Base-by-base conservation (phyloP, 768 basidiomycete species). In the Mycena sanguinolenta region DNA sequence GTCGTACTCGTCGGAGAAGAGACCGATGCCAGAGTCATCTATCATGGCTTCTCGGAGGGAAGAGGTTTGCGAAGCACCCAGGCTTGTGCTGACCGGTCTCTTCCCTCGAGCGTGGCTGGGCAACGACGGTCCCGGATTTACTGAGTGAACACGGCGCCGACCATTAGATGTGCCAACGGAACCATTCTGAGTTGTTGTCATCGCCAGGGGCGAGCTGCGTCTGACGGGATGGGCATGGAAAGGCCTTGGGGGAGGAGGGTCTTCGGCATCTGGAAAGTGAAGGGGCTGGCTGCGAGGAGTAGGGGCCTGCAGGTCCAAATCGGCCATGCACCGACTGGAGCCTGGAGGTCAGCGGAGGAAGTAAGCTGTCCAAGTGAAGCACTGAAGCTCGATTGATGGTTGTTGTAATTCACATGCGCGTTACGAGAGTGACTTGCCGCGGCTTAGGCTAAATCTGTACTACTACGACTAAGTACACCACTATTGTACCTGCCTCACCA, bases 1-100 rank as follows among this genome's bases (percentile, higher is more conserved):
- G 76, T 94, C 91, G 76, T 93, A 94, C 79, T 94, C 93, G 70
- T 94, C 89, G 0, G 92, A 91, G 79, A 93, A 91, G 36, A 81
- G 79, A 27, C 77, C 78, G 19, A 82, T 81, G 67, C 80, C 82
- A 59, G 82, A 82, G 65, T 84, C 82, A 55, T 73, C 72, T n/a
- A 66, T 52, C 46, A 59, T 67, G n/a, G 55, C 73, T 65, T 67
- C 78, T 73, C n/a, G 68, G 36, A 63, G 80, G 76, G 57, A 69
- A 64, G 63, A 28, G 52, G 64, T 34, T 16, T 49, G 36, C 10
- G 69, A 71, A 59, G 59, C 14, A 23, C 62, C 65, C 38, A 73
- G 68, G 65, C 74, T 71, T 75, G 71, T 52, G 77, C 61, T 50
- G 73, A 73, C 25, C 64, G 74, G 73, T 76, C 82, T 65, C 71